Percentiles rank a stretch among this genome's conserved stretches.
Conservation (phyloP, 345 rosid species). For the Garcia nutans region DNA sequence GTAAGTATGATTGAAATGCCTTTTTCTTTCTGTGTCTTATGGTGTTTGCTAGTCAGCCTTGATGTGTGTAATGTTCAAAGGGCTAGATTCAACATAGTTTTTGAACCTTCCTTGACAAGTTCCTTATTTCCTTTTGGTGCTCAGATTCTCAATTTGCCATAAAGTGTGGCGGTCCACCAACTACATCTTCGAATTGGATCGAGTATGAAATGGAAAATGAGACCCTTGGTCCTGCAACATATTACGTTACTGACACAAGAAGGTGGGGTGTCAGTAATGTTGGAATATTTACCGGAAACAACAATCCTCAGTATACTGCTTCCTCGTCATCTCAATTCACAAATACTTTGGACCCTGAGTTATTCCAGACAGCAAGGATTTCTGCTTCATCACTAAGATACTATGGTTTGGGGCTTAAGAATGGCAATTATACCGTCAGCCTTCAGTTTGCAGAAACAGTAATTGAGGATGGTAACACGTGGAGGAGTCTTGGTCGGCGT, state of each 20-base stretch:
- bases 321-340: conserved; percentile 35
- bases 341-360: conserved; percentile 35
- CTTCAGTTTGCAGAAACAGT: conserved; percentile 49
- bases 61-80: neutral
- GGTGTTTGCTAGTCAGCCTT: neutral
- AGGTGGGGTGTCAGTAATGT: conserved; percentile 54
- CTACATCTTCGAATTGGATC: conserved; percentile 32
- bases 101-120: neutral
- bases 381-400: conserved; percentile 75
- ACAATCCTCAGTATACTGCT: conserved; percentile 22
- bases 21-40: neutral
- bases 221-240: conserved; percentile 60
- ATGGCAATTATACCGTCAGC: conserved; percentile 63
- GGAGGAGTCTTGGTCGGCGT: conserved; percentile 50
- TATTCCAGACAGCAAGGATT: conserved; percentile 56
- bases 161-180: conserved; percentile 66
- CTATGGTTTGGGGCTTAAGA: conserved; percentile 78
- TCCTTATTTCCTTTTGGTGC: neutral
- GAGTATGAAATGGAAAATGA: conserved; percentile 41
- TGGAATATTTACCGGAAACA: conserved; percentile 38
- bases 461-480: conserved; percentile 23
- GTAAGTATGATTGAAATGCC: conserved; percentile 43
- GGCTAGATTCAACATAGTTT: neutral
- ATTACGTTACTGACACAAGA: conserved; percentile 34
- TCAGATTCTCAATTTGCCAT: conserved; percentile 56